These are phyloP conservation scores for Kockiozyma suomiensis DNA, from an alignment of 805 yeast genomes.

Conservation along the genomic window DNA sequence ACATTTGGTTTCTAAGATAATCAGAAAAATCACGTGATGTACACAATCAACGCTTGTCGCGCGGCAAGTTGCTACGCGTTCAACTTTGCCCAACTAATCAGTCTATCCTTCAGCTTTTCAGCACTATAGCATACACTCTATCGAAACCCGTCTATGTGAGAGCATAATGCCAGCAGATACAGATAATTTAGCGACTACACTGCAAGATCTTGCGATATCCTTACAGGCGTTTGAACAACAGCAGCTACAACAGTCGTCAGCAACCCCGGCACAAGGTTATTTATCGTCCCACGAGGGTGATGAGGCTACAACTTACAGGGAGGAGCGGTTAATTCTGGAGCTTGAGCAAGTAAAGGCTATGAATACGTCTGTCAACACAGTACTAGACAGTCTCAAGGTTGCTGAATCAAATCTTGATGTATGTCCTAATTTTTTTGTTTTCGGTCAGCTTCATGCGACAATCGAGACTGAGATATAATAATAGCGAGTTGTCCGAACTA, in stretches of 20 bases:
- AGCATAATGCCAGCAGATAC: slow-evolving; percentile 17
- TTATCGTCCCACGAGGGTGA: background rate
- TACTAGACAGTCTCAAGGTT: slow-evolving; percentile 18
- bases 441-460: no score
- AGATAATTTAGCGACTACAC: slow-evolving; percentile 14
- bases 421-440: no score
- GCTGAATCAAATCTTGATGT: slow-evolving; percentile 31
- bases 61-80: no score
- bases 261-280: slow-evolving; percentile 1
- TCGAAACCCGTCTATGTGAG: no score
- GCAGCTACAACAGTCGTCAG: slow-evolving; percentile 1
- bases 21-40: no score
- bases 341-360: slow-evolving; percentile 26
- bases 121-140: no score
- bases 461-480: background rate
- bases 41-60: no score
- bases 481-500: slow-evolving; percentile 31
- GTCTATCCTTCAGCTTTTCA: background rate
- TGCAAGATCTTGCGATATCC: slow-evolving; percentile 18
- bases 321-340: slow-evolving; percentile 20
- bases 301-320: slow-evolving; percentile 6
- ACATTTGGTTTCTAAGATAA: no score
- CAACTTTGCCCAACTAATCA: no score
- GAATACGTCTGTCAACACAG: slow-evolving; percentile 23
- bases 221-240: slow-evolving; percentile 14